Conservation (phyloP, 441 rosid genomes). For the Omphalea diandra region DNA sequence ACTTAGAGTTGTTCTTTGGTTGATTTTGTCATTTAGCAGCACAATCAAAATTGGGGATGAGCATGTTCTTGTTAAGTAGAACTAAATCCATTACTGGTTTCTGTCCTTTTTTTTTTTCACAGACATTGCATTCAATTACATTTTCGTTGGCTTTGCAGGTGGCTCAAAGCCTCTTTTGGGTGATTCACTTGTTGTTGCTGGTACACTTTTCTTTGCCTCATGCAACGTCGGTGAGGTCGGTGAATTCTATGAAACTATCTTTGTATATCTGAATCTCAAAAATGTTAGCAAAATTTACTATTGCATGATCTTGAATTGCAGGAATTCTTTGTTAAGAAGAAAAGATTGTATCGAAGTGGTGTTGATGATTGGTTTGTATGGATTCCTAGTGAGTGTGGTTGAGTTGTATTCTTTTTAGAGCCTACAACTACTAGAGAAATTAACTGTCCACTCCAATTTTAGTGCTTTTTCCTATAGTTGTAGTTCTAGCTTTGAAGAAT, state of each 20-base stretch:
- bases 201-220: slow-evolving; percentile 52
- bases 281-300: too few relatives aligned
- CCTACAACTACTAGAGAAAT: neutral
- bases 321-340: slow-evolving; percentile 63
- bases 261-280: neutral
- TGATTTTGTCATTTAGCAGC: too few relatives aligned
- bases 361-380: slow-evolving; percentile 51
- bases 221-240: slow-evolving; percentile 70
- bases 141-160: slow-evolving; percentile 30
- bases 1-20: too few relatives aligned
- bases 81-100: too few relatives aligned
- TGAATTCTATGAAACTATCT: neutral
- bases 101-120: too few relatives aligned
- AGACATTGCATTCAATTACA: too few relatives aligned
- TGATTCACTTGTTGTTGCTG: slow-evolving; percentile 47
- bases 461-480: too few relatives aligned
- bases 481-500: too few relatives aligned
- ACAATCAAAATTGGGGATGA: too few relatives aligned
- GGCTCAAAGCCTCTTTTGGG: slow-evolving; percentile 63
- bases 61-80: too few relatives aligned
- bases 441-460: too few relatives aligned
- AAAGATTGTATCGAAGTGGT: slow-evolving; percentile 53
- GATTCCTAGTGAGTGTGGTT: slow-evolving; percentile 42
- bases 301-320: too few relatives aligned
- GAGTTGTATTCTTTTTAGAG: slow-evolving; percentile 49